Evolutionary conservation across 164 flowering plant species (phyloP).

Genomic region (Kalanchoe fedtschenkoi): DNA sequence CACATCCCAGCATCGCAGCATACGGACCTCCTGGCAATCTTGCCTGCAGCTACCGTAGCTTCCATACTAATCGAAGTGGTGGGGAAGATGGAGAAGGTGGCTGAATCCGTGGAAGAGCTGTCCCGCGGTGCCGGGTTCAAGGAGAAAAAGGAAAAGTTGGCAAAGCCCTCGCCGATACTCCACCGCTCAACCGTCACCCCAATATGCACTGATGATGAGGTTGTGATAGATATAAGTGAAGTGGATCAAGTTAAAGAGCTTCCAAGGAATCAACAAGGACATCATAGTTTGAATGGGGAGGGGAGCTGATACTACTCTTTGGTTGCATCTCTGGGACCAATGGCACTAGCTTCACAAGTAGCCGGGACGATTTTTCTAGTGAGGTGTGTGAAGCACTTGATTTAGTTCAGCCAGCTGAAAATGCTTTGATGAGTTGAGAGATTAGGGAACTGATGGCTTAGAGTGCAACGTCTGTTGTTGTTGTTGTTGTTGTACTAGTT

Average conservation of each 20-base stretch:
- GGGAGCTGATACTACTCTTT: too few species aligned
- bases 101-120: constrained; percentile 26
- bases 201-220: neutral
- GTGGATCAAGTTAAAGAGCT: neutral
- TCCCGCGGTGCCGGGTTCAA: constrained; percentile 26
- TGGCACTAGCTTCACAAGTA: too few species aligned
- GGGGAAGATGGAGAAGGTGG: constrained; percentile 23
- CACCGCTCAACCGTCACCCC: constrained; percentile 13
- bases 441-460: too few species aligned
- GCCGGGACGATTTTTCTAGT: too few species aligned
- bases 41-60: constrained; percentile 28
- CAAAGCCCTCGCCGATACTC: constrained; percentile 14
- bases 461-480: too few species aligned
- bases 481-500: too few species aligned
- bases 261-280: neutral
- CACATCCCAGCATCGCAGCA: constrained; percentile 4
- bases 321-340: too few species aligned
- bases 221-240: neutral
- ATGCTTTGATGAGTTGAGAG: too few species aligned
- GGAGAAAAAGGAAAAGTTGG: constrained; percentile 13
- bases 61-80: constrained; percentile 28
- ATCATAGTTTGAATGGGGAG: neutral
- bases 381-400: too few species aligned
- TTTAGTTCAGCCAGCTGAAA: too few species aligned
- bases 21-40: constrained; percentile 21